These are phyloP conservation scores for Pythium diclinum DNA, from an alignment of 352 stramenopile genomes.

Conservation along the genomic window DNA sequence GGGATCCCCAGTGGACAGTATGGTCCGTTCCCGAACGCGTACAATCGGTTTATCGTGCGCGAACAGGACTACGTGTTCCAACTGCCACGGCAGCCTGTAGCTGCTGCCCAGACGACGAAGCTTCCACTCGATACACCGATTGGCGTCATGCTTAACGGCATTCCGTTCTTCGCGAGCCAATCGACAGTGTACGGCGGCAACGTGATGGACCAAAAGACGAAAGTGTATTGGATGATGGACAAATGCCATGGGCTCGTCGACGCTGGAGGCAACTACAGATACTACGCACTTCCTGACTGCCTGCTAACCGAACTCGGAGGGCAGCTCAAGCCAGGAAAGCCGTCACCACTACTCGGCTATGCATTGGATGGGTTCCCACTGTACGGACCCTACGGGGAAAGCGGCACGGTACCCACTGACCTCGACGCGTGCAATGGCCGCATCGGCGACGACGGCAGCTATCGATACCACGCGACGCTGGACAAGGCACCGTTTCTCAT, in stretches of 20 bases:
- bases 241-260: constrained; percentile 73
- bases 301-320: constrained; percentile 46
- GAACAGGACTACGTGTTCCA: constrained; percentile 67
- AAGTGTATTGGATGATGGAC: constrained; percentile 47
- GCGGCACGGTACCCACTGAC: constrained; percentile 40
- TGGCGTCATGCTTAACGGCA: constrained; percentile 71
- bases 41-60: constrained; percentile 46
- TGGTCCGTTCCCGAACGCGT: constrained; percentile 64
- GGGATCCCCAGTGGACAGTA: constrained; percentile 46
- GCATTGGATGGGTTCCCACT: constrained; percentile 75
- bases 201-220: constrained; percentile 39
- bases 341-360: constrained; percentile 65
- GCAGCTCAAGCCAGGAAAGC: constrained; percentile 16
- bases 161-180: constrained; percentile 54
- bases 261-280: constrained; percentile 62
- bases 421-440: constrained; percentile 72
- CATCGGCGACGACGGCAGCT: constrained; percentile 55
- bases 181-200: constrained; percentile 44
- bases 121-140: constrained; percentile 45
- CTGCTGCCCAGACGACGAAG: constrained; percentile 23
- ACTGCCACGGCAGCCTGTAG: constrained; percentile 45
- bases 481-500: constrained; percentile 51
- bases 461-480: constrained; percentile 62
- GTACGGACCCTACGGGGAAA: constrained; percentile 56
- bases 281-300: constrained; percentile 68